Conservation (phyloP, 1,284 basidiomycete species). For the Leccinum fallax region DNA sequence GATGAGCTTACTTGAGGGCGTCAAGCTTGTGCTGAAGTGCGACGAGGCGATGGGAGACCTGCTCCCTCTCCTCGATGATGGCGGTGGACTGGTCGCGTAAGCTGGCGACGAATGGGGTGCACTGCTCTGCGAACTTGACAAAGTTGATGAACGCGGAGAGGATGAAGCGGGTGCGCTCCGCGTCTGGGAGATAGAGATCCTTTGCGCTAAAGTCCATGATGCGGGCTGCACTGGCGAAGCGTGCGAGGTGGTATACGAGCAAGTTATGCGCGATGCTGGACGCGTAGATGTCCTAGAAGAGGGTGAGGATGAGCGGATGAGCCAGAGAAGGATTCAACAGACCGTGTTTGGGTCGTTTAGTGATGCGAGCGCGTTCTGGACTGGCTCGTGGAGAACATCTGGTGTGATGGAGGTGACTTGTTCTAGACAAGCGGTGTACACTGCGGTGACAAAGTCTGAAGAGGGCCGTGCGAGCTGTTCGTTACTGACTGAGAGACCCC, state of each 20-base stretch:
- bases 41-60: slow-evolving; percentile 51
- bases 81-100: slow-evolving; percentile 62
- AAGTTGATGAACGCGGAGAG: slow-evolving; percentile 92
- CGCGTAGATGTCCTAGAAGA: slow-evolving; percentile 60
- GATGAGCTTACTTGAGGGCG: slow-evolving; percentile 59
- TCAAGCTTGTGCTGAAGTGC: slow-evolving; percentile 58
- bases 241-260: slow-evolving; percentile 68
- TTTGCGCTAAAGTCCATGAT: slow-evolving; percentile 76
- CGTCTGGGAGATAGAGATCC: slow-evolving; percentile 75
- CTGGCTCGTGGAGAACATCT: slow-evolving; percentile 61
- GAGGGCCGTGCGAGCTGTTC: slow-evolving; percentile 75
- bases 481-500: slow-evolving; percentile 64
- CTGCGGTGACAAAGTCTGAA: slow-evolving; percentile 66
- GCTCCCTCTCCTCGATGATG: slow-evolving; percentile 57
- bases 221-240: slow-evolving; percentile 73
- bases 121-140: slow-evolving; percentile 84
- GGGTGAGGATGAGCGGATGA: background rate
- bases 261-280: slow-evolving; percentile 60
- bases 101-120: slow-evolving; percentile 57
- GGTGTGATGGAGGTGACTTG: slow-evolving; percentile 67
- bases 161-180: slow-evolving; percentile 68
- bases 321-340: slow-evolving; percentile 27
- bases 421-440: slow-evolving; percentile 71
- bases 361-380: slow-evolving; percentile 54
- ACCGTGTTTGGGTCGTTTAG: slow-evolving; percentile 59